Percentiles rank a stretch among this genome's conserved stretches.
phyloP scores from a whole-genome alignment of 441 rosid species.

The Erodium chrysanthum region DNA sequence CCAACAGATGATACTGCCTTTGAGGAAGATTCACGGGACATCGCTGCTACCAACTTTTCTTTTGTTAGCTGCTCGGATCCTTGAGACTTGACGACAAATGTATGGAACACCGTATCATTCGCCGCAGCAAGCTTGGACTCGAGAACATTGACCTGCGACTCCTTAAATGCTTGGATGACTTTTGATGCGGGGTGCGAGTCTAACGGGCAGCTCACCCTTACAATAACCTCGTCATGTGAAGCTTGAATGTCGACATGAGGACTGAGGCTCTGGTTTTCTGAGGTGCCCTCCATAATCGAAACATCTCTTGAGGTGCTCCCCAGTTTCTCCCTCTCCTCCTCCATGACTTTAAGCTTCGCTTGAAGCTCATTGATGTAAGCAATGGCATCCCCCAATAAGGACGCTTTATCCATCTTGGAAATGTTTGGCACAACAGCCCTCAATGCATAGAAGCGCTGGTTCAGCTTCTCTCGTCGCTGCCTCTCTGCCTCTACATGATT shows the following conservation, averaged over 20 bases:
- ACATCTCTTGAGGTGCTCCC: neutral
- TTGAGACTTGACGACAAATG: slow-evolving; percentile 52
- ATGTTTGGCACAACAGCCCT: slow-evolving; percentile 65
- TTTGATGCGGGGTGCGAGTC: slow-evolving; percentile 59
- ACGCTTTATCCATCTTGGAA: slow-evolving; percentile 40
- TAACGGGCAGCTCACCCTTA: slow-evolving; percentile 59
- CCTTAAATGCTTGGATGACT: slow-evolving; percentile 47
- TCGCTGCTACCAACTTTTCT: slow-evolving; percentile 49
- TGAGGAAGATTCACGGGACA: neutral
- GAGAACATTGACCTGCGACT: slow-evolving; percentile 45
- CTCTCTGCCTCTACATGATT: slow-evolving; percentile 70
- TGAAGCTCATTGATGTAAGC: slow-evolving; percentile 52
- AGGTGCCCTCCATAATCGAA: neutral
- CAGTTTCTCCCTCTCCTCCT: neutral
- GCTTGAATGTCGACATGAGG: slow-evolving; percentile 45
- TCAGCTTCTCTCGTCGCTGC: slow-evolving; percentile 65
- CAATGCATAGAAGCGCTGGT: slow-evolving; percentile 60
- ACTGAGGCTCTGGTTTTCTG: neutral
- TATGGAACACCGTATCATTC: slow-evolving; percentile 59
- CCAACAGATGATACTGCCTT: neutral
- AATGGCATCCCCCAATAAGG: slow-evolving; percentile 57
- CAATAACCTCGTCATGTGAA: slow-evolving; percentile 60
- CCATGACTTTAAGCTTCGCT: slow-evolving; percentile 26
- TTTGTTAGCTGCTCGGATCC: slow-evolving; percentile 59
- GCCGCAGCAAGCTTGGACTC: slow-evolving; percentile 48